A percentile compares a stretch with the other conserved stretches of the same genome.
These are phyloP conservation scores for Talaromyces proteolyticus DNA, from an alignment of 495 filamentous ascomycete genomes.

Conservation along the genomic window DNA sequence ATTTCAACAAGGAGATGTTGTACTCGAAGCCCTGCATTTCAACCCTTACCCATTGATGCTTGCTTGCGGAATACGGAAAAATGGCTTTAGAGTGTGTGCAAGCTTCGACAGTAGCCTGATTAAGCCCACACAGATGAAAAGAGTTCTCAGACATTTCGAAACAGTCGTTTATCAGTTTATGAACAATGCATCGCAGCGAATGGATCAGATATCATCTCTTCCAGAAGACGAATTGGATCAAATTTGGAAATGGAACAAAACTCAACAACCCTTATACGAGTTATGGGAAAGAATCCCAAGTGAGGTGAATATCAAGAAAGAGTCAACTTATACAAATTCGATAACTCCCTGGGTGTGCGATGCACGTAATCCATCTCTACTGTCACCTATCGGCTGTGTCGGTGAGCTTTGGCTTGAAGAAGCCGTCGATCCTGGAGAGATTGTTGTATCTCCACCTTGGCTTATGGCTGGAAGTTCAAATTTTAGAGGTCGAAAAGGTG, in stretches of 20 bases:
- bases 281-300: conserved; percentile 20
- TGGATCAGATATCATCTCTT: conserved; percentile 31
- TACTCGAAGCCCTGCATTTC: conserved; percentile 58
- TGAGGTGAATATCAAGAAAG: conserved; percentile 17
- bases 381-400: conserved; percentile 41
- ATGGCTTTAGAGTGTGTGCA: conserved; percentile 53
- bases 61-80: conserved; percentile 49
- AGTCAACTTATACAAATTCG: conserved; percentile 20
- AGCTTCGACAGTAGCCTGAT: conserved; percentile 53
- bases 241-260: conserved; percentile 35
- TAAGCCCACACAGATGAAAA: conserved; percentile 31
- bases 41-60: conserved; percentile 64
- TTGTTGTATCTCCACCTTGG: conserved; percentile 31
- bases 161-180: conserved; percentile 22
- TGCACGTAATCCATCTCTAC: conserved; percentile 20
- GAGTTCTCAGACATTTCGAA: conserved; percentile 37
- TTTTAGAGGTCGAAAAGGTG: conserved; percentile 19
- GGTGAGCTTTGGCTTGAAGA: conserved; percentile 47
- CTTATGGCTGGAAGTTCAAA: conserved; percentile 23
- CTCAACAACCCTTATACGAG: conserved; percentile 19
- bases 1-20: conserved; percentile 50
- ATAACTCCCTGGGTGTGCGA: conserved; percentile 28
- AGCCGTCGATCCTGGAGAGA: conserved; percentile 37
- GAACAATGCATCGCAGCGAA: conserved; percentile 12
- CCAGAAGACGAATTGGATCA: conserved; percentile 25